These are phyloP conservation scores for Lasiodiplodia sp. DNA, from an alignment of 2,329 filamentous ascomycete genomes.

Conservation along the genomic window DNA sequence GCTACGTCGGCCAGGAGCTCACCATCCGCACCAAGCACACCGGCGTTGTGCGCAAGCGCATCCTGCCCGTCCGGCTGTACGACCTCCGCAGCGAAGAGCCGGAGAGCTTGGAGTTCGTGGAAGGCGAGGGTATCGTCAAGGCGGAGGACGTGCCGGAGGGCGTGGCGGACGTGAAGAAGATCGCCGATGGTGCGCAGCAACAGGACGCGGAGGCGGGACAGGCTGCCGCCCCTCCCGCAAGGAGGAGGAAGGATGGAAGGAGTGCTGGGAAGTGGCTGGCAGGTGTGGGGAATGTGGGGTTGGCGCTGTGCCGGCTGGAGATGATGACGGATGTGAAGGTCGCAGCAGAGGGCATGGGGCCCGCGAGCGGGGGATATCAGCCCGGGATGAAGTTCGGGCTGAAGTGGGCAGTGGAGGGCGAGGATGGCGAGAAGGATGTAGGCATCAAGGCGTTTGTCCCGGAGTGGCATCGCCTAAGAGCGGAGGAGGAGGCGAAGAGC, in stretches of 20 bases:
- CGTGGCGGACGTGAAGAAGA: slow-evolving; percentile 59
- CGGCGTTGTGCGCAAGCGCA: slow-evolving; percentile 88
- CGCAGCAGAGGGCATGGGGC: slow-evolving; percentile 59
- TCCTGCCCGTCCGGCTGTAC: slow-evolving; percentile 82
- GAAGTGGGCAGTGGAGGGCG: slow-evolving; percentile 31
- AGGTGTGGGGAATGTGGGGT: slow-evolving; percentile 83
- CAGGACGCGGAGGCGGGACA: slow-evolving; percentile 37
- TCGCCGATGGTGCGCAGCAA: slow-evolving; percentile 50
- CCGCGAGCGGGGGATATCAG: slow-evolving; percentile 59
- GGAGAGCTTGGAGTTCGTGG: slow-evolving; percentile 8
- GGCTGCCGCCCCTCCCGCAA: background rate
- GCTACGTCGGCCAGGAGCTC: slow-evolving; percentile 95
- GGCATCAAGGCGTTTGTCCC: slow-evolving; percentile 74
- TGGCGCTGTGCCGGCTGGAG: slow-evolving; percentile 86
- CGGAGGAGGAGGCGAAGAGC: slow-evolving; percentile 38
- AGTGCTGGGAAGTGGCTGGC: slow-evolving; percentile 73
- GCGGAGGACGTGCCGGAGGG: slow-evolving; percentile 56
- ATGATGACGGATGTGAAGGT: slow-evolving; percentile 84
- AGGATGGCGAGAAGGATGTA: slow-evolving; percentile 35
- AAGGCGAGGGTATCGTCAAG: slow-evolving; percentile 51
- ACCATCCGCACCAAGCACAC: slow-evolving; percentile 95
- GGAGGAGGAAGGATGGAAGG: slow-evolving; percentile 49
- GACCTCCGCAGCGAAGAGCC: slow-evolving; percentile 14
- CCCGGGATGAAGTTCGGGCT: slow-evolving; percentile 62
- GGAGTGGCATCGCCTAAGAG: slow-evolving; percentile 68